A percentile compares a stretch with the other conserved stretches of the same genome.
Evolutionary conservation across 371 early-diverging fungal species (phyloP).

Genomic region (Apophysomyces ossiformis): DNA sequence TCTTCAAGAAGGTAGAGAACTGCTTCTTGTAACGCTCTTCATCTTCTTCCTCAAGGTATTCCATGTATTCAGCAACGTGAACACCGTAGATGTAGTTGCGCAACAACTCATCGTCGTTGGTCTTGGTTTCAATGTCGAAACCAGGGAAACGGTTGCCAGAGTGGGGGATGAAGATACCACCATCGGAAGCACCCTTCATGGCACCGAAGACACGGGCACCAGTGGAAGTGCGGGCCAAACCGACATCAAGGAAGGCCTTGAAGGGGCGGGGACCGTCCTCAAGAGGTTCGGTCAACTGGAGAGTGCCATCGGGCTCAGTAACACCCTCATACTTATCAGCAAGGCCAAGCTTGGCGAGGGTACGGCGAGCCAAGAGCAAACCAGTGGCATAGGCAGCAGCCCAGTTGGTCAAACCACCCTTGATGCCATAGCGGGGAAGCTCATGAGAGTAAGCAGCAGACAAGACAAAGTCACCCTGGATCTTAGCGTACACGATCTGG

Average conservation of each 20-base stretch:
- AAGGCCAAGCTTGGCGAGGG: constrained; percentile 94
- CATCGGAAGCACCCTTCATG: constrained; percentile 99
- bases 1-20: constrained; percentile 96
- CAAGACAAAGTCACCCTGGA: constrained; percentile 98
- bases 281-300: constrained; percentile 89
- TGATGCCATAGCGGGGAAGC: constrained; percentile 97
- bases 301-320: constrained; percentile 92
- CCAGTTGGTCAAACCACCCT: constrained; percentile 99
- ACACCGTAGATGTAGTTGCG: constrained; percentile 99
- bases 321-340: constrained; percentile 97
- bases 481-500: constrained; percentile 99
- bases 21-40: constrained; percentile 98
- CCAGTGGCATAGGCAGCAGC: constrained; percentile 99
- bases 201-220: constrained; percentile 99
- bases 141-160: constrained; percentile 98
- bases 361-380: constrained; percentile 97
- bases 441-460: constrained; percentile 99
- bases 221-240: constrained; percentile 98
- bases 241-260: constrained; percentile 99
- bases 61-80: constrained; percentile 99
- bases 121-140: constrained; percentile 90
- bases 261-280: constrained; percentile 98
- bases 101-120: constrained; percentile 94
- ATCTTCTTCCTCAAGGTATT: constrained; percentile 97
- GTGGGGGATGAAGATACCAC: constrained; percentile 99